These are phyloP conservation scores for Endocarpon pusillum DNA, from an alignment of 495 filamentous ascomycete genomes.

Conservation along the genomic window DNA sequence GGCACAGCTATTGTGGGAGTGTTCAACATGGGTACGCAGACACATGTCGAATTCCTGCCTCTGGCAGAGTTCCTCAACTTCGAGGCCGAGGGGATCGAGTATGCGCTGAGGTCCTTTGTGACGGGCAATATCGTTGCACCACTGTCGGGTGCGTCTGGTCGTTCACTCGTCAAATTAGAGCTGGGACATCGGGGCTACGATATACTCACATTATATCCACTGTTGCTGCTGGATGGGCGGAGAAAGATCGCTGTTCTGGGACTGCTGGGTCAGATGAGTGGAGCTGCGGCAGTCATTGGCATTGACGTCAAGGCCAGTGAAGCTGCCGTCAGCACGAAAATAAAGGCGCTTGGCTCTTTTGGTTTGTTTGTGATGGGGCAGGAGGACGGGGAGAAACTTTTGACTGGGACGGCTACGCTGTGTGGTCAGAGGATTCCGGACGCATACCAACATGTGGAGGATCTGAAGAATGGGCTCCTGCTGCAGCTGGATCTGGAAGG, in stretches of 20 bases:
- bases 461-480: no score
- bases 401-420: conserved; percentile 54
- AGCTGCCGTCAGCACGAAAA: conserved; percentile 38
- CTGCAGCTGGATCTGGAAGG: conserved; percentile 58
- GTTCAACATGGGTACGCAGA: conserved; percentile 53
- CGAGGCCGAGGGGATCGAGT: conserved; percentile 23
- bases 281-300: conserved; percentile 54
- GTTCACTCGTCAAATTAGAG: conserved; percentile 41
- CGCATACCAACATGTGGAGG: no score
- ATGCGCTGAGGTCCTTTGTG: conserved; percentile 53
- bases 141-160: conserved; percentile 21
- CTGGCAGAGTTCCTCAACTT: conserved; percentile 60
- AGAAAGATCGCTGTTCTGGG: conserved; percentile 52
- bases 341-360: conserved; percentile 74
- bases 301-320: conserved; percentile 36
- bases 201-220: conserved; percentile 59
- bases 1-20: conserved; percentile 66
- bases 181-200: conserved; percentile 56
- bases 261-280: conserved; percentile 77
- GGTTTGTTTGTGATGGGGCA: conserved; percentile 57
- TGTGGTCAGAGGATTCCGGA: conserved; percentile 22
- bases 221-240: conserved; percentile 26
- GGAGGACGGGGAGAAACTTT: conserved; percentile 36
- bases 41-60: conserved; percentile 46
- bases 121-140: conserved; percentile 45